Base-by-base conservation (phyloP, 2,329 filamentous ascomycete genomes). In the Verticillium alfalfae region DNA sequence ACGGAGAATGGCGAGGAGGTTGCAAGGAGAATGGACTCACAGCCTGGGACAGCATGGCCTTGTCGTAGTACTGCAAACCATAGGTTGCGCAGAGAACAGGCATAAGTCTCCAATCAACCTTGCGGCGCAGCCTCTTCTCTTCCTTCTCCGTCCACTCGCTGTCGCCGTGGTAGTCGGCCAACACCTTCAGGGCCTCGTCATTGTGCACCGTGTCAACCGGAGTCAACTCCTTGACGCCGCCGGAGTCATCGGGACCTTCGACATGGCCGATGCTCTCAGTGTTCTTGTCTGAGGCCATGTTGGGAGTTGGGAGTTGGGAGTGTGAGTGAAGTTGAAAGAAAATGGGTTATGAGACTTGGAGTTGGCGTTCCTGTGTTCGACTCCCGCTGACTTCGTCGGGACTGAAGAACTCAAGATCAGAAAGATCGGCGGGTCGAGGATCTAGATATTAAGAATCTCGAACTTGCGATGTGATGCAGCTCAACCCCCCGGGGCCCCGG, bases 21-120 rank as follows among this genome's bases (percentile, higher is more conserved):
- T 37, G 36, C 9, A 3, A 37, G 36, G 36, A 9, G 5, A 8
- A 22, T 22, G 9, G 10, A 66, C 70, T 61, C 67, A 80, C 80
- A 56, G 82, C 82, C 65, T 84, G 81, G 1, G 76, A 79, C 16
- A 85, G 69, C 78, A 84, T 83, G 2, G 81, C 80, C 67, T 84
- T 81, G 64, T 81, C 79, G 55, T 81, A 80, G 61, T 81, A 81
- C 64, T 81, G 78, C 18, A 81, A 68, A 0, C 71, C 74, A 62
- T 80, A 81, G 0, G 78, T 81, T 7, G 75, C 66, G 61, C 77
- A 79, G 0, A 82, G 71, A 16, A 83, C 73, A 0, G 79, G 77
- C 71, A 81, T 73, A 1, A 82, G 68, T 34, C 72, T 71, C 66
- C 72, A 72, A 66, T 81, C 78, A 39, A 81, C 73, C 62, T 76